phyloP scores from a whole-genome alignment of 495 filamentous ascomycete genomes.

The Penicillium robsamsonii region DNA sequence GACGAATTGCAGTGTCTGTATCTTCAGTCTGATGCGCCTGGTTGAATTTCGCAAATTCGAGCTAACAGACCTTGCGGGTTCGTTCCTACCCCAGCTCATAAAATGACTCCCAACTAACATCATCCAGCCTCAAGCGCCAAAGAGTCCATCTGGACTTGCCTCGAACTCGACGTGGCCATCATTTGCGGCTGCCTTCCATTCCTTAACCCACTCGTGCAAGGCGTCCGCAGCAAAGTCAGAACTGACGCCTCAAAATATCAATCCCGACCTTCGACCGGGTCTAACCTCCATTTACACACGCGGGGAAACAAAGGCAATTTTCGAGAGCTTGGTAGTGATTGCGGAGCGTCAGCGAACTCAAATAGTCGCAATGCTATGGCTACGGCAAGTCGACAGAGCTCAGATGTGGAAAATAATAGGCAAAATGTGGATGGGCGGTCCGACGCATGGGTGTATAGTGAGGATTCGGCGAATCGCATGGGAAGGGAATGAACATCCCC shows the following conservation, averaged over 20 bases:
- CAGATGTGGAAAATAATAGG: not conserved
- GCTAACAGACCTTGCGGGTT: not conserved
- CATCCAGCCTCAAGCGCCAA: not conserved
- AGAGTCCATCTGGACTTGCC: not conserved
- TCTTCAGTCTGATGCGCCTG: constrained; percentile 25
- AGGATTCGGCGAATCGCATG: too few species aligned
- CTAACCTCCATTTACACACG: not conserved
- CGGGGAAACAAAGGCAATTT: not conserved
- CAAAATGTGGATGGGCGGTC: not conserved
- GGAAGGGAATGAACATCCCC: too few species aligned
- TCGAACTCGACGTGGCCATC: not conserved
- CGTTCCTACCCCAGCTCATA: not conserved
- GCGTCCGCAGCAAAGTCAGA: not conserved
- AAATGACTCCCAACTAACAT: not conserved
- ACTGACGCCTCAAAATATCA: not conserved
- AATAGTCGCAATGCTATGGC: not conserved
- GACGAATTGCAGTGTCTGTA: constrained; percentile 22
- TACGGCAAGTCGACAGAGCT: not conserved
- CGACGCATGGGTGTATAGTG: not conserved
- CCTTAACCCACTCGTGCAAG: not conserved
- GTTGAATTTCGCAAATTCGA: constrained; percentile 13
- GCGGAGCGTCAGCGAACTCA: not conserved
- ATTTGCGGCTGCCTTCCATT: not conserved
- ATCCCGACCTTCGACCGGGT: not conserved
- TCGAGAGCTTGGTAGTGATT: not conserved